Conservation (phyloP, 1,284 basidiomycete genomes). For the Singerocomus inundabilis region DNA sequence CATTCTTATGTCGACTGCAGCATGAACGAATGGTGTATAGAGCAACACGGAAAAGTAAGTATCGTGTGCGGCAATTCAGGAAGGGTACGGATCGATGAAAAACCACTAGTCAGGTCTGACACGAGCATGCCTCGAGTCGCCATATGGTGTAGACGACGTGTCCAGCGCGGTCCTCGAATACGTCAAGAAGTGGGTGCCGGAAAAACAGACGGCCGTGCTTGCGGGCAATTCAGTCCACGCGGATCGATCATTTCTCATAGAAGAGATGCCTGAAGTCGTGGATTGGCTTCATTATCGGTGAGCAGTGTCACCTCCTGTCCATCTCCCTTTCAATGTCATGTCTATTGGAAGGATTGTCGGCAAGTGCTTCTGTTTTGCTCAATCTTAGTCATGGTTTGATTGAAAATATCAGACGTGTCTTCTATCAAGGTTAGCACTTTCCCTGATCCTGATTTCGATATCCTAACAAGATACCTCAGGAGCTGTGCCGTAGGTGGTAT, state of each 20-base stretch:
- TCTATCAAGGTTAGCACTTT: constrained; percentile 62
- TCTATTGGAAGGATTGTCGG: constrained; percentile 53
- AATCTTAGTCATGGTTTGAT: neutral
- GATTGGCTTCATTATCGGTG: constrained; percentile 81
- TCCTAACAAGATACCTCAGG: constrained; percentile 40
- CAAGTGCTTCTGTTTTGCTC: constrained; percentile 32
- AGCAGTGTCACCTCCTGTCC: constrained; percentile 7
- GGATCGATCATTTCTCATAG: constrained; percentile 68
- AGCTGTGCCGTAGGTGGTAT: constrained; percentile 75
- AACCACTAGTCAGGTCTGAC: constrained; percentile 51
- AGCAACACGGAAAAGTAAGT: constrained; percentile 1
- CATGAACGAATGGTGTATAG: neutral
- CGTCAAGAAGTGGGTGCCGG: constrained; percentile 73
- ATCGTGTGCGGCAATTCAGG: neutral
- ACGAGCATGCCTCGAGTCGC: constrained; percentile 46
- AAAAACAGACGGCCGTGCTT: constrained; percentile 58
- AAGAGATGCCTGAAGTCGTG: constrained; percentile 73
- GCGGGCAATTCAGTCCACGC: constrained; percentile 83
- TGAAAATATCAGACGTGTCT: constrained; percentile 60
- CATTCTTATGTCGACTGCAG: neutral
- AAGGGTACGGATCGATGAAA: neutral
- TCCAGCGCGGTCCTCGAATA: constrained; percentile 59
- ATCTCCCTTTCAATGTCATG: constrained; percentile 5
- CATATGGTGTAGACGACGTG: constrained; percentile 55
- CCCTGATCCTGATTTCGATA: neutral